phyloP scores from a whole-genome alignment of 2,329 filamentous ascomycete genomes.

The Paecilomyces sp. region DNA sequence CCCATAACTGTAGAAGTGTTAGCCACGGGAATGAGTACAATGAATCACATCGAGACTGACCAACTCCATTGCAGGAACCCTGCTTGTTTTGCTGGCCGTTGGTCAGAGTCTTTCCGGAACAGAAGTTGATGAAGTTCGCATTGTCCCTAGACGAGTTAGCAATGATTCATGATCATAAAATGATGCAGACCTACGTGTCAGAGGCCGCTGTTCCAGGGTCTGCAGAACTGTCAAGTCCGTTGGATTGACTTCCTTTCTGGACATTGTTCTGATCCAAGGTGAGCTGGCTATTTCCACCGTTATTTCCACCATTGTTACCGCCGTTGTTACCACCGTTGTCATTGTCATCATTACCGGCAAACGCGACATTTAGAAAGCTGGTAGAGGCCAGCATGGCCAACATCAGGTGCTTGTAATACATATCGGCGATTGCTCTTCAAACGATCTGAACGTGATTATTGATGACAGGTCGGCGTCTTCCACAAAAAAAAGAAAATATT shows the following conservation, averaged over 20 bases:
- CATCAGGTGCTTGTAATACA: constrained; percentile 4
- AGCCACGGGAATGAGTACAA: constrained; percentile 2
- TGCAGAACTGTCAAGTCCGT: constrained; percentile 13
- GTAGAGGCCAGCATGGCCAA: constrained; percentile 3
- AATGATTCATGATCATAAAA: background rate
- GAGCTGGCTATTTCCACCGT: constrained; percentile 11
- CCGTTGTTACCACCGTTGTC: constrained; percentile 14
- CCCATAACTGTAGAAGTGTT: constrained; percentile 43
- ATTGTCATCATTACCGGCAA: constrained; percentile 1
- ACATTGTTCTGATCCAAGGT: constrained; percentile 32
- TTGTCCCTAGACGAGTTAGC: constrained; percentile 30
- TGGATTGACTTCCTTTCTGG: constrained; percentile 26
- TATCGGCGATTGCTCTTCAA: background rate
- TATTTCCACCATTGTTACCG: constrained; percentile 13
- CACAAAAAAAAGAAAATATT: constrained; percentile 2
- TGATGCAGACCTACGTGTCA: constrained; percentile 30
- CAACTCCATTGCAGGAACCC: constrained; percentile 52
- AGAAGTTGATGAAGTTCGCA: constrained; percentile 57
- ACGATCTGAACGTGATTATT: constrained; percentile 1
- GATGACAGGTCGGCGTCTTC: constrained; percentile 2
- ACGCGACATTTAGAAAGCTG: constrained; percentile 1
- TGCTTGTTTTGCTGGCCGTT: constrained; percentile 45
- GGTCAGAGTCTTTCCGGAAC: constrained; percentile 46
- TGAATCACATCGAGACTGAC: constrained; percentile 13
- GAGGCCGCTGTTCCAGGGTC: constrained; percentile 40